Base-by-base conservation (phyloP, 2,329 filamentous ascomycete genomes). In the Phoma herbarum region DNA sequence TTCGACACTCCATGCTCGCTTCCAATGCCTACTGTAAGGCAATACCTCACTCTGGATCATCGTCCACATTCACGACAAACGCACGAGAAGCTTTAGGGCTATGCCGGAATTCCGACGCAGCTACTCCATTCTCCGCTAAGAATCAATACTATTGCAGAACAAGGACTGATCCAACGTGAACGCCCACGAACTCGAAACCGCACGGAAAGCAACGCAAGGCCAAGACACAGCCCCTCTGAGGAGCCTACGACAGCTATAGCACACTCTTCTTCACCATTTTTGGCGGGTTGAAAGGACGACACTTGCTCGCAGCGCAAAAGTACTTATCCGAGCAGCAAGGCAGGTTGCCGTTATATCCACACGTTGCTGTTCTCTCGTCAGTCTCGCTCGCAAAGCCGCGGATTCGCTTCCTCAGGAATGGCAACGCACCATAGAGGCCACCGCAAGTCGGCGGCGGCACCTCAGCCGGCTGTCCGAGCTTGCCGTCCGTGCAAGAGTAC, bases 401-500 rank as follows among this genome's bases (percentile, higher is more conserved):
- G n/a, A n/a, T n/a, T n/a, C n/a, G n/a, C n/a, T n/a, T n/a, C n/a
- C n/a, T n/a, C n/a, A n/a, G n/a, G n/a, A 10, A 22, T 20, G 18
- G 12, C 11, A 25, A 48, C 52, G 25, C 11, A 55, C 52, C 52
- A 35, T 55, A 55, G 1, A 55, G 28, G 0, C 44, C 52, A 9
- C 35, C 35, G 26, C 52, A 55, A 8, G 44, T 44, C 2, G 52
- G 52, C 26, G 12, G 20, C 1, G 51, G 42, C 8, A 29, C 25
- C n/a, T 52, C 29, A 23, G 42, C 33, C 3, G 55, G 55, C 22
- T 26, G 25, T 1, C 51, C 41, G 20, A 60, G 20, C 33, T 48
- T 35, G 1, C 60, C 60, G 35, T 54, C 39, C 1, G 18, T 42
- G 25, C 61, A 59, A 2, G 31, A 18, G 61, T 78, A 78, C 59